A percentile compares a stretch with the other conserved stretches of the same genome.
Conservation (phyloP, 441 rosid genomes). For the Gossypium trilobum region DNA sequence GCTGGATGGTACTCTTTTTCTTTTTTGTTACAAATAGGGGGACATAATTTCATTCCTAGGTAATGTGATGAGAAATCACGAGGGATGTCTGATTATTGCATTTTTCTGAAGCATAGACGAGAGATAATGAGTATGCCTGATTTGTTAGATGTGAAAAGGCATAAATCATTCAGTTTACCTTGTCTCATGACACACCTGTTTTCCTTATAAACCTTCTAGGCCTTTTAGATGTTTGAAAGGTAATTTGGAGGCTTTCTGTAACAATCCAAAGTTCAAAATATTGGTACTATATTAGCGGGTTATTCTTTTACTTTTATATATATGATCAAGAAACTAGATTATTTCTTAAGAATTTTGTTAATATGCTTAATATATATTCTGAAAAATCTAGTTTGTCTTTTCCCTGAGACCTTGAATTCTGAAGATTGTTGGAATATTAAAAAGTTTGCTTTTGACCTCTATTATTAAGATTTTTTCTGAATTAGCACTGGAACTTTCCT, state of each 20-base stretch:
- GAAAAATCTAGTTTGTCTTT: not conserved
- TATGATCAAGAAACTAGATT: not conserved
- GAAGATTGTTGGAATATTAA: not conserved
- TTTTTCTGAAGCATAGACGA: not conserved
- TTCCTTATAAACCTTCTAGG: not conserved
- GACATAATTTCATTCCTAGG: not conserved
- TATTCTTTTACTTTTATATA: not conserved
- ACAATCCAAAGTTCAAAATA: not conserved
- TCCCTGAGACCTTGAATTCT: not conserved
- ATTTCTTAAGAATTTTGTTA: not conserved
- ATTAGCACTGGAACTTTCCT: not conserved
- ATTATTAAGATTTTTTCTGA: not conserved
- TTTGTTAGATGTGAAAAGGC: not conserved
- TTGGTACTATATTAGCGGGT: not conserved
- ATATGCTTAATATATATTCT: not conserved
- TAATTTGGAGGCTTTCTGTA: not conserved
- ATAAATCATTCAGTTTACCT: not conserved
- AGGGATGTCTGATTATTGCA: not conserved
- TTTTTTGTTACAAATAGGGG: not conserved
- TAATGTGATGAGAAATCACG: not conserved
- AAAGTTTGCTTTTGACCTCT: not conserved
- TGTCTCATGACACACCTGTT: not conserved
- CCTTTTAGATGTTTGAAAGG: not conserved
- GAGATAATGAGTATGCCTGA: not conserved
- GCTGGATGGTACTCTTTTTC: not conserved